Conservation (phyloP, 1,139 yeast species). For the Kodamaea suecica region DNA sequence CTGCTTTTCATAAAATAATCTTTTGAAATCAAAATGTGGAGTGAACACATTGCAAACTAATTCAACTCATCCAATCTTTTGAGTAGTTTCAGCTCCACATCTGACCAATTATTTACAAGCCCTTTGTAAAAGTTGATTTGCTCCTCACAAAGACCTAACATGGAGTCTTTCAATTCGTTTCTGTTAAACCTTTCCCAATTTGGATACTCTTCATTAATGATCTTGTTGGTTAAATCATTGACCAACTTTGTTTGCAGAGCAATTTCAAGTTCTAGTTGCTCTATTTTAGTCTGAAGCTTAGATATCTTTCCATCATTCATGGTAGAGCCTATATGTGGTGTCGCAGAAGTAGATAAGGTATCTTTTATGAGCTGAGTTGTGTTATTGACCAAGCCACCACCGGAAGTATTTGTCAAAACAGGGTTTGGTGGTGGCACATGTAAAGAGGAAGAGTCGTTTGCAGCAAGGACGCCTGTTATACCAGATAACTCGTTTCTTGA, state of each 20-base stretch:
- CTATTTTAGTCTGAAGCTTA: constrained; percentile 32
- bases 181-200: constrained; percentile 81
- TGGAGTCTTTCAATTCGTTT: constrained; percentile 67
- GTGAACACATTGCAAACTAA: too few species aligned
- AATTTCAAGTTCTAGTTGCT: constrained; percentile 51
- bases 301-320: constrained; percentile 34
- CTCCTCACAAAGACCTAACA: constrained; percentile 68
- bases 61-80: constrained; percentile 37
- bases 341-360: constrained; percentile 45
- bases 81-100: constrained; percentile 47
- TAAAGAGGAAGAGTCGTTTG: constrained; percentile 7
- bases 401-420: constrained; percentile 19
- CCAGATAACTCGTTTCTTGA: constrained; percentile 65
- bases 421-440: constrained; percentile 35
- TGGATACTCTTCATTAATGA: constrained; percentile 77
- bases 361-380: constrained; percentile 47
- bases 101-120: constrained; percentile 72
- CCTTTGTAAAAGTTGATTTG: constrained; percentile 73
- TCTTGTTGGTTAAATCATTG: constrained; percentile 61
- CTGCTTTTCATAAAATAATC: too few species aligned
- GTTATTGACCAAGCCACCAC: constrained; percentile 40
- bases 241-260: constrained; percentile 47
- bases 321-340: constrained; percentile 40
- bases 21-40: too few species aligned
- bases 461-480: constrained; percentile 8